Percentiles rank a stretch among this genome's conserved stretches.
phyloP scores from a whole-genome alignment of 1,284 basidiomycete genomes.

The Heterobasidion occidentale region DNA sequence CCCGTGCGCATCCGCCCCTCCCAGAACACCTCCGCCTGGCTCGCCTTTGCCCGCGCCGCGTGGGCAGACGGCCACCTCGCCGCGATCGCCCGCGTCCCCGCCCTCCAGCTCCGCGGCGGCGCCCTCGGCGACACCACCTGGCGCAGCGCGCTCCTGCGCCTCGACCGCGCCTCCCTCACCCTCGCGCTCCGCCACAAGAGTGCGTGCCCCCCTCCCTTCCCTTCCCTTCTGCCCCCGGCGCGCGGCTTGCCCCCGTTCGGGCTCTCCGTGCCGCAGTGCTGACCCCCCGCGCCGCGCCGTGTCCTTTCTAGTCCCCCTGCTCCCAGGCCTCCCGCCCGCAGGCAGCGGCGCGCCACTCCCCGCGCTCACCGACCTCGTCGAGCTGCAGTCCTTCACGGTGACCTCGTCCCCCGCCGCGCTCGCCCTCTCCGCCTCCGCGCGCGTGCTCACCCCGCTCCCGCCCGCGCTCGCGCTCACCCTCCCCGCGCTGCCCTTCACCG shows the following conservation, averaged over 20 bases:
- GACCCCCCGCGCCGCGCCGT: too few relatives aligned
- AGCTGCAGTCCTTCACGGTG: constrained; percentile 49
- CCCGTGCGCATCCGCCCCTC: constrained; percentile 49
- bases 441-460: constrained; percentile 48
- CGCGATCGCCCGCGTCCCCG: constrained; percentile 32
- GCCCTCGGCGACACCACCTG: constrained; percentile 33
- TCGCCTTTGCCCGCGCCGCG: constrained; percentile 45
- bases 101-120: constrained; percentile 47
- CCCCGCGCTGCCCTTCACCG: constrained; percentile 52
- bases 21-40: constrained; percentile 37
- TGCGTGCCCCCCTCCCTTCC: constrained; percentile 24
- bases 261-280: too few relatives aligned
- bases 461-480: constrained; percentile 35
- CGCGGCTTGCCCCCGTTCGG: too few relatives aligned
- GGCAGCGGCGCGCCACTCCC: constrained; percentile 45
- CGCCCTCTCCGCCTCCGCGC: constrained; percentile 39
- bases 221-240: background rate
- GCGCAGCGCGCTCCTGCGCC: constrained; percentile 34
- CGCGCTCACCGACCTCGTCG: constrained; percentile 47
- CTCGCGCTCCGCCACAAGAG: constrained; percentile 41
- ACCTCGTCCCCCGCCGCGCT: constrained; percentile 27
- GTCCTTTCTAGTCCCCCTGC: constrained; percentile 40
- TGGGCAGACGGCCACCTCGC: constrained; percentile 48
- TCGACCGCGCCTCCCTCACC: constrained; percentile 35
- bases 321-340: constrained; percentile 61